A percentile compares a stretch with the other conserved stretches of the same genome.
These are phyloP conservation scores for Fomitopsis betulina DNA, from an alignment of 1,284 basidiomycete species.

Conservation along the genomic window DNA sequence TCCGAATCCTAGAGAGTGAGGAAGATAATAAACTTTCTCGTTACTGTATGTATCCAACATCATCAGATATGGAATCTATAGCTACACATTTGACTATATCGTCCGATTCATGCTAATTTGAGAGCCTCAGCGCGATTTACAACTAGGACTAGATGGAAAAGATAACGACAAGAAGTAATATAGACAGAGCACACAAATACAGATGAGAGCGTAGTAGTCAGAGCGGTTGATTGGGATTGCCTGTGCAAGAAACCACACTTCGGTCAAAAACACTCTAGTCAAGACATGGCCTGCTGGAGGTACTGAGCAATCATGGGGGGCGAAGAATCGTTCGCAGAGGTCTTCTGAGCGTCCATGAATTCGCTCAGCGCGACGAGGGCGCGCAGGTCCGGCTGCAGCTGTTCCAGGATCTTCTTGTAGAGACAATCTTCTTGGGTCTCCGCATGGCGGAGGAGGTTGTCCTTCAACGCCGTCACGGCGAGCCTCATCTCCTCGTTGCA, in stretches of 20 bases:
- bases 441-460: not conserved
- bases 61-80: no score
- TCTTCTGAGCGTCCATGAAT: not conserved
- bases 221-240: not conserved
- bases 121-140: no score
- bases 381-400: not conserved
- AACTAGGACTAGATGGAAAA: no score
- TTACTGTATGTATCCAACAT: no score
- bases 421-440: not conserved
- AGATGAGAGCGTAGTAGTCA: not conserved
- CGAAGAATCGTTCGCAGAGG: not conserved
- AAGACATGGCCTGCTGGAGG: not conserved
- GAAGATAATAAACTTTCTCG: no score
- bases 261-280: not conserved
- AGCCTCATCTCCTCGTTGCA: constrained; percentile 5
- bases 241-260: not conserved
- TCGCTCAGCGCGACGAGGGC: not conserved
- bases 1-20: no score
- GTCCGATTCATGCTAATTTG: no score
- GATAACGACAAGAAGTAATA: not conserved
- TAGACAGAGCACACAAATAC: not conserved
- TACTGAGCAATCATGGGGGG: not conserved
- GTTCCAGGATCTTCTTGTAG: not conserved
- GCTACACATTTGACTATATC: no score
- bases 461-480: not conserved